Evolutionary conservation across 1,284 basidiomycete species (phyloP).

Genomic region (Prillingera fragicola): DNA sequence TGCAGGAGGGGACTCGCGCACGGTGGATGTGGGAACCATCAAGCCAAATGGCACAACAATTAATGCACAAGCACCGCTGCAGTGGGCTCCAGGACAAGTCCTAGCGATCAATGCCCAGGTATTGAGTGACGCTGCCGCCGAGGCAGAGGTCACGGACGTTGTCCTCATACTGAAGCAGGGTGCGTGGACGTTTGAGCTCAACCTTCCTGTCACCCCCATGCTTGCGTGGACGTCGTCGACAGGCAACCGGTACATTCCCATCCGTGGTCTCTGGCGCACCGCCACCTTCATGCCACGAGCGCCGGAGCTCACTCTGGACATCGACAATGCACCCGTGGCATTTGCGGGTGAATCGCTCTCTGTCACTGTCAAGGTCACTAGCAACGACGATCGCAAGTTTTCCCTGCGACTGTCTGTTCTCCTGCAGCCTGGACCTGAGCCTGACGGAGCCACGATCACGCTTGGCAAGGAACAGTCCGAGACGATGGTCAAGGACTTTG

Average conservation of each 20-base stretch:
- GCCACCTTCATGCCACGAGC: slow-evolving; percentile 60
- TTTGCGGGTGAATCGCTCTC: slow-evolving; percentile 72
- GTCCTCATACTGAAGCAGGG: slow-evolving; percentile 25
- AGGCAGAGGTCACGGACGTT: slow-evolving; percentile 25
- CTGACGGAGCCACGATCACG: slow-evolving; percentile 56
- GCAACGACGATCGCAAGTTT: slow-evolving; percentile 62
- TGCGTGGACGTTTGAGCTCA: slow-evolving; percentile 34
- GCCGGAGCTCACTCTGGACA: slow-evolving; percentile 55
- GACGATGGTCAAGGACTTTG: slow-evolving; percentile 22
- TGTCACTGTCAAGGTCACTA: slow-evolving; percentile 59
- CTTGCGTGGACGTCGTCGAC: slow-evolving; percentile 21
- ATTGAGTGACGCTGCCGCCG: slow-evolving; percentile 10
- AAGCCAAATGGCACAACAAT: neutral
- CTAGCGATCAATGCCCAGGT: slow-evolving; percentile 23
- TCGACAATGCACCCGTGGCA: slow-evolving; percentile 61
- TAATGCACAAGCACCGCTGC: slow-evolving; percentile 12
- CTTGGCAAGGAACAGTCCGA: slow-evolving; percentile 16
- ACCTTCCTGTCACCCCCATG: slow-evolving; percentile 16
- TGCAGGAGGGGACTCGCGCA: neutral
- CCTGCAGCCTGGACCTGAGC: slow-evolving; percentile 72
- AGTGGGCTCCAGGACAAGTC: slow-evolving; percentile 13
- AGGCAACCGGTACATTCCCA: slow-evolving; percentile 14
- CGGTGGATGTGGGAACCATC: slow-evolving; percentile 8
- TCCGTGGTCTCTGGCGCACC: slow-evolving; percentile 1
- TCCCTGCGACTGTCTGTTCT: slow-evolving; percentile 66